Evolutionary conservation across 805 yeast species (phyloP), one percentile per base, ranked within the genome.

Genomic region (Nakazawaea wyomingensis): DNA sequence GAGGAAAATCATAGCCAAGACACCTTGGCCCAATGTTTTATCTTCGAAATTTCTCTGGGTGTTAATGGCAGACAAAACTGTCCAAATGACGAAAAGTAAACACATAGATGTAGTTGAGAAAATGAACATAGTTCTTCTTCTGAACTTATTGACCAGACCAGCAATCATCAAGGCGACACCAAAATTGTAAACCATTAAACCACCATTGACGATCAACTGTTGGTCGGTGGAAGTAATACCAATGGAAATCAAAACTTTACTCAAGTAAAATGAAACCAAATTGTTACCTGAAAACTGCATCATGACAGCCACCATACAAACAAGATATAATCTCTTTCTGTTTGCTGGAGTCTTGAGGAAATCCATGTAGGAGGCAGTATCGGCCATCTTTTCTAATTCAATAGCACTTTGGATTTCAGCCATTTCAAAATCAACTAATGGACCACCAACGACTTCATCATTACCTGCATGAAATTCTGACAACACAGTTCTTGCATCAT

Each of bases 281-380:
- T 76, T 76, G 51, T 72, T 73, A 52, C 80, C 80, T 14, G 76
- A 69, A 30, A 70, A 52, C 51, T 71, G 77, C 70, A 63, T 64
- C 48, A 69, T 53, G 22, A 55, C 48, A 31, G 66, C 67, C 16
- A 67, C 52, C 50, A 60, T 55, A 26, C 53, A 16, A 31, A 58
- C 48, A 50, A 69, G 53, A 45, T 62, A 57, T 49, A 68, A 52
- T 57, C 78, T 64, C 55, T 65, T 69, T 48, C 72, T 59, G 54
- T 66, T 69, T 26, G 65, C 62, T 29, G 60, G 58, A 4, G 66
- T 65, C 18, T 50, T 54, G 43, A 69, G 16, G 46, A 72, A 68
- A 48, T 70, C 74, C 2, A 42, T 34, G 60, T 67, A 72, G 4
- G 55, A 55, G n/a, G 68, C 50, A 29, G 54, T 49, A 28, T 62